phyloP scores from a whole-genome alignment of 495 filamentous ascomycete species.

The Monascus purpureus region DNA sequence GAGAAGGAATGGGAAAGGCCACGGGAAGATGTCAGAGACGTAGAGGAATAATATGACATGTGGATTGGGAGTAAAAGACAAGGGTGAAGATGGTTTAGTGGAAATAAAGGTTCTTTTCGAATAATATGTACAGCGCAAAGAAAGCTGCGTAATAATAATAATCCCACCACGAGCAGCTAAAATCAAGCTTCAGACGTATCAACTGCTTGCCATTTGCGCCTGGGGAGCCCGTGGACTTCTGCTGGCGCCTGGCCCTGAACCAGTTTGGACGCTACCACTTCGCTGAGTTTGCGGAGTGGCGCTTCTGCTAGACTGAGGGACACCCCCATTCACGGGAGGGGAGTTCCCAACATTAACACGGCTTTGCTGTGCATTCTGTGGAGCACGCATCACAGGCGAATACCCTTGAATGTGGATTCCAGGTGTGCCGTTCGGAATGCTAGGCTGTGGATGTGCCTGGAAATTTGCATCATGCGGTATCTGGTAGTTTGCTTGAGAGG shows the following conservation, averaged over 20 bases:
- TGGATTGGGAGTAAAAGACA: background rate
- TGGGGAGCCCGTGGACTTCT: constrained; percentile 32
- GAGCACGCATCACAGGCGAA: constrained; percentile 57
- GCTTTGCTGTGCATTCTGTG: constrained; percentile 39
- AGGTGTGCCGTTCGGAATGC: constrained; percentile 18
- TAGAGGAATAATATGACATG: constrained; percentile 9
- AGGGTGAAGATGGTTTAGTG: constrained; percentile 1
- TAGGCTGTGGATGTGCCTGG: constrained; percentile 18
- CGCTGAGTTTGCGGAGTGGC: constrained; percentile 37
- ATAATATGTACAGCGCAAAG: constrained; percentile 29
- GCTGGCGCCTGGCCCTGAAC: constrained; percentile 20
- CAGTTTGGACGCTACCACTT: constrained; percentile 29
- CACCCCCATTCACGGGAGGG: constrained; percentile 26
- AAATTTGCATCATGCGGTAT: constrained; percentile 28
- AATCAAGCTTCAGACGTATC: constrained; percentile 1
- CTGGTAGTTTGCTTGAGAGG: constrained; percentile 26
- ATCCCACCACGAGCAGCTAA: background rate
- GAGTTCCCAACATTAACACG: constrained; percentile 25
- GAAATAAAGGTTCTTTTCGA: constrained; percentile 4
- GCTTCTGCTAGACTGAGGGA: constrained; percentile 29
- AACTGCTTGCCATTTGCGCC: constrained; percentile 26
- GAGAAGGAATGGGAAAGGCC: constrained; percentile 5
- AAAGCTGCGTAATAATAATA: background rate
- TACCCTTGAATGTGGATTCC: constrained; percentile 47
- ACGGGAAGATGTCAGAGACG: constrained; percentile 2